phyloP scores from a whole-genome alignment of 2,329 filamentous ascomycete genomes.

The Fusarium praegraminearum region DNA sequence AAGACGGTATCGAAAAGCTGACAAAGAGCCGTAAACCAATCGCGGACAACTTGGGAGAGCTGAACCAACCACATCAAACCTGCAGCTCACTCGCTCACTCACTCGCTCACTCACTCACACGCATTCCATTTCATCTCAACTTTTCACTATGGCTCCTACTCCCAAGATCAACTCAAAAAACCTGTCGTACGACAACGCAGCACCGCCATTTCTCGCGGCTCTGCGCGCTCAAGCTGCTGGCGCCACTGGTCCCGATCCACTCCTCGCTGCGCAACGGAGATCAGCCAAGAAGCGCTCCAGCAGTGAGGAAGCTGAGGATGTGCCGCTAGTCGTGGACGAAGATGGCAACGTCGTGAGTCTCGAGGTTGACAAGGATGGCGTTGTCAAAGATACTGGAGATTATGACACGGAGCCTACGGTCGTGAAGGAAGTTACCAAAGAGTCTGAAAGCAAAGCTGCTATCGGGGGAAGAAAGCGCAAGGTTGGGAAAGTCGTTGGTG shows the following conservation, averaged over 20 bases:
- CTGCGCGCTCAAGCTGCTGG: conserved; percentile 65
- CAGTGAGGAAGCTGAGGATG: conserved; percentile 81
- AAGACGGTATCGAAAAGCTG: conserved; percentile 17
- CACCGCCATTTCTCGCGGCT: conserved; percentile 71
- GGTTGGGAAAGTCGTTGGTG: conserved; percentile 55
- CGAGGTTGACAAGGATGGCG: conserved; percentile 59
- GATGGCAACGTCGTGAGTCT: conserved; percentile 72
- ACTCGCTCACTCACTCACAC: not conserved
- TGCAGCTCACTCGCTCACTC: not conserved
- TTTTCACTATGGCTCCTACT: conserved; percentile 61
- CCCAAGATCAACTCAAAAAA: conserved; percentile 78
- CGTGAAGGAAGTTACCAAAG: conserved; percentile 51
- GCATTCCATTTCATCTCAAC: conserved; percentile 3
- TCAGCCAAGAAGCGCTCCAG: conserved; percentile 66
- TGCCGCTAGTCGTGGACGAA: conserved; percentile 80
- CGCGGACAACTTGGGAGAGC: conserved; percentile 9
- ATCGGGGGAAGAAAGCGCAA: conserved; percentile 66
- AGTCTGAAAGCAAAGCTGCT: conserved; percentile 46
- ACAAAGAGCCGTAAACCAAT: conserved; percentile 34
- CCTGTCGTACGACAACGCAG: conserved; percentile 71
- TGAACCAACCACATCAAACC: conserved; percentile 29
- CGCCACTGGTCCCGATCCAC: conserved; percentile 64
- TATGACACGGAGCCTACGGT: conserved; percentile 38
- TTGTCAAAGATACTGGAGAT: conserved; percentile 51
- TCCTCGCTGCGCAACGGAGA: conserved; percentile 63